Conservation (phyloP, 495 filamentous ascomycete species). For the Aspergillus bridgeri region DNA sequence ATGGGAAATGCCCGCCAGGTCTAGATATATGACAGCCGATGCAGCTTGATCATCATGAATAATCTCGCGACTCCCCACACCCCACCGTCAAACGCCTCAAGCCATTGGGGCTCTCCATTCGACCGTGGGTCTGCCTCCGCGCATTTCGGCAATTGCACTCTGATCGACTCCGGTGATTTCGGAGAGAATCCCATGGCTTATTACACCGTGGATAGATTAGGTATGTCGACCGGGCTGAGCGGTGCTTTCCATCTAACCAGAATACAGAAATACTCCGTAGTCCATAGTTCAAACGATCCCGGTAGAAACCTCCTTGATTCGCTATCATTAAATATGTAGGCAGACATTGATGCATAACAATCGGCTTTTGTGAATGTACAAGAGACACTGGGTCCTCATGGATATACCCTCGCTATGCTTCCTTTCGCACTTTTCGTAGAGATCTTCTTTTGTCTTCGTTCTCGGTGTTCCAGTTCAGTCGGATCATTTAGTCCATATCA, state of each 20-base stretch:
- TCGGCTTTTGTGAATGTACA: background rate
- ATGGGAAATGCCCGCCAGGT: background rate
- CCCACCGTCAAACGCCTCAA: conserved; percentile 28
- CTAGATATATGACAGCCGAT: background rate
- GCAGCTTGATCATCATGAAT: conserved; percentile 27
- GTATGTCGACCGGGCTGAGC: no score
- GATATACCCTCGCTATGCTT: conserved; percentile 1
- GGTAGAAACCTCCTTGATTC: background rate
- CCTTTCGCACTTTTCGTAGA: background rate
- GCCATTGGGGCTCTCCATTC: conserved; percentile 12
- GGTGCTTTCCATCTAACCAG: no score
- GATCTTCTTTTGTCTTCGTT: background rate
- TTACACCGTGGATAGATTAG: no score
- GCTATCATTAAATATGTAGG: background rate
- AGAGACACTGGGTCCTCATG: background rate
- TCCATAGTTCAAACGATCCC: no score
- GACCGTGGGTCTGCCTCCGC: conserved; percentile 30
- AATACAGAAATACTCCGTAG: no score
- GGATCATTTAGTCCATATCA: conserved; percentile 54
- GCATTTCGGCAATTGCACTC: conserved; percentile 27
- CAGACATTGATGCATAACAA: background rate
- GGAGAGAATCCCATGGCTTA: background rate
- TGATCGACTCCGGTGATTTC: conserved; percentile 14
- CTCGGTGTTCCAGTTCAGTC: background rate
- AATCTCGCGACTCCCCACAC: conserved; percentile 29